Evolutionary conservation across 129 eudicot species (phyloP).

Genomic region (Saposhnikovia divaricata): DNA sequence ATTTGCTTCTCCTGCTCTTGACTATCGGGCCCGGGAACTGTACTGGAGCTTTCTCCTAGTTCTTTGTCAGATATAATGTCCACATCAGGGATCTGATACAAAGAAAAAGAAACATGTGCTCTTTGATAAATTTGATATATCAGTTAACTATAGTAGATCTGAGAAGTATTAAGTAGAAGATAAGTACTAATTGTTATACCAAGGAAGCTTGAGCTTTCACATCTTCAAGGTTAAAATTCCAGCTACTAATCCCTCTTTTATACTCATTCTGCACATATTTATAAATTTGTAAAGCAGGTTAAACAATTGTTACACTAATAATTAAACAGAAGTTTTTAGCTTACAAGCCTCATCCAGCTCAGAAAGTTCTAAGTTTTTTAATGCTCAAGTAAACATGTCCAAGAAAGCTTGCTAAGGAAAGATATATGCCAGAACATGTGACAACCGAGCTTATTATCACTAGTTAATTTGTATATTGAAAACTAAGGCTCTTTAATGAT

Average conservation of each 20-base stretch:
- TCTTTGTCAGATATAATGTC: slow-evolving; percentile 52
- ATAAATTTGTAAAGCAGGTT: background rate
- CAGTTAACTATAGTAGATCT: background rate
- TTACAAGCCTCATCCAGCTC: background rate
- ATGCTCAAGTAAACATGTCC: background rate
- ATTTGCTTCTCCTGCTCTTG: slow-evolving; percentile 40
- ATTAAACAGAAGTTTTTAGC: background rate
- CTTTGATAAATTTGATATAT: background rate
- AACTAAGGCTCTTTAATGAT: background rate
- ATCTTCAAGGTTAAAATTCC: slow-evolving; percentile 91
- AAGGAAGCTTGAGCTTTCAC: slow-evolving; percentile 91
- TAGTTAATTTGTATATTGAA: background rate
- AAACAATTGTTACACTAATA: background rate
- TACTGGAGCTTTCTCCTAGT: slow-evolving; percentile 26
- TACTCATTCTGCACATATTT: slow-evolving; percentile 60
- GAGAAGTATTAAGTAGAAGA: background rate
- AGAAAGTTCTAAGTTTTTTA: background rate
- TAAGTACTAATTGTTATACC: slow-evolving; percentile 36
- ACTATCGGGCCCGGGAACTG: slow-evolving; percentile 20
- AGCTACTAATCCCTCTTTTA: slow-evolving; percentile 89
- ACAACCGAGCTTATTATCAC: background rate
- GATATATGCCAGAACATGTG: background rate
- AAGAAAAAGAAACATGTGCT: slow-evolving; percentile 1
- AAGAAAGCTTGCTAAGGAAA: background rate
- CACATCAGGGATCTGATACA: slow-evolving; percentile 63